Evolutionary conservation across 192 early-diverging fungal species (phyloP).

Genomic region (Paraglomus occultum): DNA sequence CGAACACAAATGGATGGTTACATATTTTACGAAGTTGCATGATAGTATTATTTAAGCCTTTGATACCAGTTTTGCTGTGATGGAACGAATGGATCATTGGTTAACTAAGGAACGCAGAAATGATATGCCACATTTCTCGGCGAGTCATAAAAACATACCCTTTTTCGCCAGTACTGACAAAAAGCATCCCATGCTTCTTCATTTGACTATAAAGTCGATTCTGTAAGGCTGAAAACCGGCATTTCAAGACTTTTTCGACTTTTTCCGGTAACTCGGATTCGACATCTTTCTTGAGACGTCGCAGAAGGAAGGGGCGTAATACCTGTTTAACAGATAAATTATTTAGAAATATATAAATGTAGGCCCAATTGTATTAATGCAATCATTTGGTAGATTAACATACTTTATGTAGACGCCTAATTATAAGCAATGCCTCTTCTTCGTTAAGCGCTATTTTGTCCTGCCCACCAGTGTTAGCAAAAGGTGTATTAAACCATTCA

Average conservation of each 20-base stretch:
- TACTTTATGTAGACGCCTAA: constrained; percentile 92
- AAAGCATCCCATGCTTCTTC: constrained; percentile 71
- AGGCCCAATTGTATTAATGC: background rate
- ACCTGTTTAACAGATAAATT: constrained; percentile 38
- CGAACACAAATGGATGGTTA: constrained; percentile 98
- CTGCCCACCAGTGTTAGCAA: constrained; percentile 74
- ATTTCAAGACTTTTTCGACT: constrained; percentile 91
- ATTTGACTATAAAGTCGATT: constrained; percentile 81
- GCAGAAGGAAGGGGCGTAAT: constrained; percentile 93
- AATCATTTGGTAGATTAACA: background rate
- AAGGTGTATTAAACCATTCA: constrained; percentile 99
- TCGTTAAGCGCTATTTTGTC: constrained; percentile 93
- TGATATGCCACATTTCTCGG: background rate
- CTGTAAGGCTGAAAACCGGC: constrained; percentile 88
- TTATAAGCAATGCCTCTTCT: constrained; percentile 97
- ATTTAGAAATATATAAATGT: background rate
- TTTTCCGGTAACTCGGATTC: constrained; percentile 98
- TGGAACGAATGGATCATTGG: background rate
- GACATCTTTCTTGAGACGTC: constrained; percentile 97
- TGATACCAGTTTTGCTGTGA: constrained; percentile 55
- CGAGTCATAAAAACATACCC: constrained; percentile 41
- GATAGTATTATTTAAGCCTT: constrained; percentile 90
- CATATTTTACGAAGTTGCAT: constrained; percentile 99
- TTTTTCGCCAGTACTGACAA: constrained; percentile 61
- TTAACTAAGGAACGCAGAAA: background rate